phyloP scores from a whole-genome alignment of 495 filamentous ascomycete genomes.

The Staphylotrichum tortipilum region DNA sequence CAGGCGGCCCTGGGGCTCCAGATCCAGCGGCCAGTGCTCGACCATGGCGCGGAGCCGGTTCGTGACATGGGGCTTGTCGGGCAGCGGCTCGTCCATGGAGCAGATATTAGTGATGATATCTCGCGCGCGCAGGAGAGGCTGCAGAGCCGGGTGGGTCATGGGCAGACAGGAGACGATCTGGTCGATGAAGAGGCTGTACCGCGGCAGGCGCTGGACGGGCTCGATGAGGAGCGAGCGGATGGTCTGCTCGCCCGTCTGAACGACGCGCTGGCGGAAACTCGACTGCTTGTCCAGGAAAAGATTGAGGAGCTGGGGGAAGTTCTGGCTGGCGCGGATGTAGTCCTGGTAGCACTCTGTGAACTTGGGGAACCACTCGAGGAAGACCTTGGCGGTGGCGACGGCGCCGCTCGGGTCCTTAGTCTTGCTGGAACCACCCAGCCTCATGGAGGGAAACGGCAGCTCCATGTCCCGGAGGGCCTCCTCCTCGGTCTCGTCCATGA shows the following conservation, averaged over 20 bases:
- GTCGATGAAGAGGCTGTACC: conserved; percentile 93
- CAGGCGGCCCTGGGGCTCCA: conserved; percentile 67
- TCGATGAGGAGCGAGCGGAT: conserved; percentile 92
- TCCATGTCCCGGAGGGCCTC: conserved; percentile 64
- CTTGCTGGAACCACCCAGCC: conserved; percentile 46
- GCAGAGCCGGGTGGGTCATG: conserved; percentile 70
- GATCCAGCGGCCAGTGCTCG: conserved; percentile 66
- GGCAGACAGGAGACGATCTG: conserved; percentile 82
- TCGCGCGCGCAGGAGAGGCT: conserved; percentile 69
- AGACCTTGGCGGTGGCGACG: conserved; percentile 61
- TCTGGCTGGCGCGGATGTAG: conserved; percentile 77
- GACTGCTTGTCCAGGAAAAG: conserved; percentile 67
- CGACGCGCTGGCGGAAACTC: conserved; percentile 67
- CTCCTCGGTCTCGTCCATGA: conserved; percentile 77
- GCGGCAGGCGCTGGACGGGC: conserved; percentile 87
- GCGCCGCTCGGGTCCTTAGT: conserved; percentile 64
- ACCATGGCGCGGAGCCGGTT: conserved; percentile 67
- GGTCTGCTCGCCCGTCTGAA: conserved; percentile 80
- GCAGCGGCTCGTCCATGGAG: conserved; percentile 63
- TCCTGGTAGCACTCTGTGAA: conserved; percentile 83
- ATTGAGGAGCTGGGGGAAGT: conserved; percentile 73
- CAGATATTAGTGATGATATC: conserved; percentile 94
- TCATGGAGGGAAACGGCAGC: conserved; percentile 23
- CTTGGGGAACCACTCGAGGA: conserved; percentile 82
- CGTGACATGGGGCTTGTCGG: conserved; percentile 60